phyloP scores from a whole-genome alignment of 257 asterid species.

The Asclepias syriaca region DNA sequence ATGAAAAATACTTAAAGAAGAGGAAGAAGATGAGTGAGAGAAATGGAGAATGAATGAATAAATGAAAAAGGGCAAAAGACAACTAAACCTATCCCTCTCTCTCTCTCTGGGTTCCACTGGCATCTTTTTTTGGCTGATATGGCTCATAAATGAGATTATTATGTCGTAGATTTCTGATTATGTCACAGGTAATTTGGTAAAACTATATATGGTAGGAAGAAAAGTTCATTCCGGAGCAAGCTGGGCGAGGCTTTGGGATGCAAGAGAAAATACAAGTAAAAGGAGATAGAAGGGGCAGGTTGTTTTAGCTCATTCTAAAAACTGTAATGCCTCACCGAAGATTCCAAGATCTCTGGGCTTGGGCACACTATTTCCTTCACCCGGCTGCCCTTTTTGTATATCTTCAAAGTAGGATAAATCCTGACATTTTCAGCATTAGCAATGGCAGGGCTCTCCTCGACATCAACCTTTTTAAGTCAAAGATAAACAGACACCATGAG shows the following conservation, averaged over 20 bases:
- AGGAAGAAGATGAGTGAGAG: conserved; percentile 15
- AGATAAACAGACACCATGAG: not conserved
- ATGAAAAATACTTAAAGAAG: conserved; percentile 17
- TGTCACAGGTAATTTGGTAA: conserved; percentile 32
- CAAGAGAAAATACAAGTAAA: conserved; percentile 16
- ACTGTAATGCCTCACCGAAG: conserved; percentile 78
- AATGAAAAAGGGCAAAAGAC: conserved; percentile 36
- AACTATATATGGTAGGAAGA: conserved; percentile 20
- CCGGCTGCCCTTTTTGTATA: conserved; percentile 53
- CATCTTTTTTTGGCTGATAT: conserved; percentile 27
- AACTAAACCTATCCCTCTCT: conserved; percentile 40
- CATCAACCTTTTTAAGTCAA: conserved; percentile 60
- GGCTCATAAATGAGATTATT: conserved; percentile 50
- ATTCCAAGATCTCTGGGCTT: conserved; percentile 70
- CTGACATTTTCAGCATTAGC: conserved; percentile 66
- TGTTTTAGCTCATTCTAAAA: conserved; percentile 22
- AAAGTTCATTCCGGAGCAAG: conserved; percentile 7
- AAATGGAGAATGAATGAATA: conserved; percentile 62
- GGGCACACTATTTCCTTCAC: conserved; percentile 86
- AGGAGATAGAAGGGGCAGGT: conserved; percentile 10
- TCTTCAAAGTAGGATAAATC: conserved; percentile 72
- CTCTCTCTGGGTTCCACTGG: conserved; percentile 35
- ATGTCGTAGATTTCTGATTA: conserved; percentile 32
- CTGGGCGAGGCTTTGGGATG: conserved; percentile 20
- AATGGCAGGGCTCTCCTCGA: conserved; percentile 51